These are phyloP conservation scores for Mercurialis annua DNA, from an alignment of 345 rosid genomes.

Conservation along the genomic window DNA sequence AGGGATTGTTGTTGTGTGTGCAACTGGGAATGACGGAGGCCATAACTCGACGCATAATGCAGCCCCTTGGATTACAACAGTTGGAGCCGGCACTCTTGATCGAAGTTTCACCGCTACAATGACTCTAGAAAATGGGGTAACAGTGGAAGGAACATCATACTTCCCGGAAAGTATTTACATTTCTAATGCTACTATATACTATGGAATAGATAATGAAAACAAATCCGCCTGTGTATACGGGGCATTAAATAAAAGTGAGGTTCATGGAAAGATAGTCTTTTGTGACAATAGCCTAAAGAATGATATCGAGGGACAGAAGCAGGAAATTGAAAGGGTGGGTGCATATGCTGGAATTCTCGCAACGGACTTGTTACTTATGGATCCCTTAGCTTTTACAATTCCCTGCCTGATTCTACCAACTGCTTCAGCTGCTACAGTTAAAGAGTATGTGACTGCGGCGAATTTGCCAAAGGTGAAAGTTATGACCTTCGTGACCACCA, in stretches of 20 bases:
- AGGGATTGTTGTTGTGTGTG: conserved; percentile 41
- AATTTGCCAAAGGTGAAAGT: conserved; percentile 25
- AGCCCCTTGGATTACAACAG: conserved; percentile 49
- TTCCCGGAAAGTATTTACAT: conserved; percentile 28
- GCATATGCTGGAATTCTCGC: conserved; percentile 36
- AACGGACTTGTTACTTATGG: conserved; percentile 16
- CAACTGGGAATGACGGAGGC: conserved; percentile 55
- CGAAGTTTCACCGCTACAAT: conserved; percentile 30
- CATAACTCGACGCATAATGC: conserved; percentile 23
- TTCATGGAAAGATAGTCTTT: conserved; percentile 34
- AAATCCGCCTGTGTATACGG: conserved; percentile 20
- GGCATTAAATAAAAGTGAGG: conserved; percentile 30
- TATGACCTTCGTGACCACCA: conserved; percentile 32
- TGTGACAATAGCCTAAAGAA: conserved; percentile 17
- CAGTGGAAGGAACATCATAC: conserved; percentile 32
- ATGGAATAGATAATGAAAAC: conserved; percentile 15
- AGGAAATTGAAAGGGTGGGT: conserved; percentile 28
- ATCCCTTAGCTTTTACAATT: conserved; percentile 19
- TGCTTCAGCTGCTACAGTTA: conserved; percentile 12
- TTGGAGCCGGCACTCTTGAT: conserved; percentile 44
- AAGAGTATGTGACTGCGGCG: conserved; percentile 3
- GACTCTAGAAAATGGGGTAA: conserved; percentile 25
- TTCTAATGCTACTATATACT: conserved; percentile 26
- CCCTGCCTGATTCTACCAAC: conserved; percentile 27
- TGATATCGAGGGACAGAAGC: conserved; percentile 10